Percentiles rank a stretch among this genome's conserved stretches.
Conservation (phyloP, 2,329 filamentous ascomycete genomes). For the Grosmannia serpens region DNA sequence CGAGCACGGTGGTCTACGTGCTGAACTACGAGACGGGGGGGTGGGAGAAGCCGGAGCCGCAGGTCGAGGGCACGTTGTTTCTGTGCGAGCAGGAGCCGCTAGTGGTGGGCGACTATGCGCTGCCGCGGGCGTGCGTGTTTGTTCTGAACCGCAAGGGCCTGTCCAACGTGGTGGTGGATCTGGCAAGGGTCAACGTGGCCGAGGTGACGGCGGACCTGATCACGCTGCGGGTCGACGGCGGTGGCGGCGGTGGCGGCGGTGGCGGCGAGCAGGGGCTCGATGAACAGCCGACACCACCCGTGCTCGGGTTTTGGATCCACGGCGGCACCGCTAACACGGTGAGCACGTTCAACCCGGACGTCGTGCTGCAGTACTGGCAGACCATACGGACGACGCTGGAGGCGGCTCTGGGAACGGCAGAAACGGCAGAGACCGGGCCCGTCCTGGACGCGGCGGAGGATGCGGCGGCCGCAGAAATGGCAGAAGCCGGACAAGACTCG, state of each 20-base stretch:
- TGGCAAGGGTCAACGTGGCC: constrained; percentile 49
- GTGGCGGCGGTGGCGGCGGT: background rate
- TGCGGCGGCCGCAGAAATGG: background rate
- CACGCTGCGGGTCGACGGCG: constrained; percentile 8
- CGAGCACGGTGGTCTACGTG: constrained; percentile 76
- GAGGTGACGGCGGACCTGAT: constrained; percentile 46
- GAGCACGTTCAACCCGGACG: constrained; percentile 11
- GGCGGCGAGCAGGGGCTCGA: background rate
- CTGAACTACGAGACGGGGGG: constrained; percentile 52
- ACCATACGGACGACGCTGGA: constrained; percentile 15
- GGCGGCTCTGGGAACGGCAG: constrained; percentile 1
- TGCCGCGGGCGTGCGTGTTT: constrained; percentile 48
- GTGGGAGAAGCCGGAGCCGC: constrained; percentile 69
- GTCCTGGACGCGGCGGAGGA: constrained; percentile 5
- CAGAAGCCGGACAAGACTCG: constrained; percentile 1
- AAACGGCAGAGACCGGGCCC: constrained; percentile 2
- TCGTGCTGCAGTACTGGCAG: constrained; percentile 31
- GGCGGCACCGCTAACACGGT: constrained; percentile 11
- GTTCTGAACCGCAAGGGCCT: constrained; percentile 62
- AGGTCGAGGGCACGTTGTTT: constrained; percentile 77
- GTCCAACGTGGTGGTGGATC: constrained; percentile 57
- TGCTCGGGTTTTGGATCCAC: constrained; percentile 45
- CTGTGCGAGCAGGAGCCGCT: constrained; percentile 55
- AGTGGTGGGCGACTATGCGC: constrained; percentile 22
- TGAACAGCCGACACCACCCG: constrained; percentile 17